phyloP scores from a whole-genome alignment of 495 filamentous ascomycete genomes.

The Penicillium waksmanii region DNA sequence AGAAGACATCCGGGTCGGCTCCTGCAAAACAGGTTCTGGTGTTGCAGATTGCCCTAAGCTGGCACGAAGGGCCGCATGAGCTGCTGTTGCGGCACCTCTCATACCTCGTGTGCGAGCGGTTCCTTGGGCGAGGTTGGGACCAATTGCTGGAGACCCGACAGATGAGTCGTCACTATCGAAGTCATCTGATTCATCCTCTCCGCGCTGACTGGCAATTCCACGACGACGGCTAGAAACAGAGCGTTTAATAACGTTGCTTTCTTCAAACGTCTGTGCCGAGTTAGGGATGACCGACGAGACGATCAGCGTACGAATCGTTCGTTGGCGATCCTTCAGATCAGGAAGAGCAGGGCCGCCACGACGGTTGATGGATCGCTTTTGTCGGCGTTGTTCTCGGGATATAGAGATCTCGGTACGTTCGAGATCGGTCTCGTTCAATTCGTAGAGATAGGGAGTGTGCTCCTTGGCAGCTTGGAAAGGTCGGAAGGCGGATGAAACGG shows the following conservation, averaged over 20 bases:
- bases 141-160: conserved; percentile 81
- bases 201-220: conserved; percentile 51
- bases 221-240: conserved; percentile 58
- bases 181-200: conserved; percentile 82
- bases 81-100: conserved; percentile 80
- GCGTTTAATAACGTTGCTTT: conserved; percentile 82
- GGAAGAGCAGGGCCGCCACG: conserved; percentile 92
- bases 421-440: conserved; percentile 87
- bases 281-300: conserved; percentile 91
- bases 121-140: conserved; percentile 66
- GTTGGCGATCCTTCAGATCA: conserved; percentile 91
- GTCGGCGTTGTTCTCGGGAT: conserved; percentile 86
- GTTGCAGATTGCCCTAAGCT: conserved; percentile 87
- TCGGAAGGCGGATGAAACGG: conserved; percentile 79
- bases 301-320: conserved; percentile 86
- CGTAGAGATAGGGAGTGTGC: conserved; percentile 89
- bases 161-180: conserved; percentile 86
- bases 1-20: conserved; percentile 63
- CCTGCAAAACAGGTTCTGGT: conserved; percentile 74
- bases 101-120: conserved; percentile 87
- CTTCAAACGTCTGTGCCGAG: conserved; percentile 76
- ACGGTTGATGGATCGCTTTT: conserved; percentile 93
- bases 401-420: conserved; percentile 91
- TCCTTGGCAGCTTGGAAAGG: conserved; percentile 91
- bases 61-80: conserved; percentile 71